Percentiles rank a stretch among this genome's conserved stretches.
These are phyloP conservation scores for Torulaspora delbrueckii DNA, from an alignment of 805 yeast genomes.

Conservation along the genomic window DNA sequence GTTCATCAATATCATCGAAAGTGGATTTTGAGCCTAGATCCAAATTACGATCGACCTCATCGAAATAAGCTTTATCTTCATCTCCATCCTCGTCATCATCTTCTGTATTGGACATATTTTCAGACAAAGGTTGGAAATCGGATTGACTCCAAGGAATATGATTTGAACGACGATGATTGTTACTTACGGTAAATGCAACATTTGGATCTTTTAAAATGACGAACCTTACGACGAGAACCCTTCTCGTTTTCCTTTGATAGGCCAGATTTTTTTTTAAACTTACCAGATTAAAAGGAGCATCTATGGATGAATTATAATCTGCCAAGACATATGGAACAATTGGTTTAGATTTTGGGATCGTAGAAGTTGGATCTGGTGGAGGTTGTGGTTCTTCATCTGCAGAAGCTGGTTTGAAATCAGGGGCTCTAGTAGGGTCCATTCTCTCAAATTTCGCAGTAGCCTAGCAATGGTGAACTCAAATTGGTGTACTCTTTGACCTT, in stretches of 20 bases:
- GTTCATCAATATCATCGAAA: slow-evolving; percentile 9
- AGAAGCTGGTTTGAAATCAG: slow-evolving; percentile 83
- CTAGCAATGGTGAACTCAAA: no score
- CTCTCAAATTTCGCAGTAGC: not conserved
- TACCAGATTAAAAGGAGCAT: slow-evolving; percentile 49
- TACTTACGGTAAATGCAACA: slow-evolving; percentile 9
- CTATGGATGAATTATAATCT: slow-evolving; percentile 63
- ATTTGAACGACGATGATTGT: slow-evolving; percentile 8
- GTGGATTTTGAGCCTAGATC: slow-evolving; percentile 8
- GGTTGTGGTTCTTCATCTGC: slow-evolving; percentile 57
- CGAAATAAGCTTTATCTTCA: slow-evolving; percentile 9
- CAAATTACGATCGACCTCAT: slow-evolving; percentile 9
- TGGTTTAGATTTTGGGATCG: slow-evolving; percentile 70
- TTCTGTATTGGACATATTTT: slow-evolving; percentile 43
- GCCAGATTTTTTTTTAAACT: slow-evolving; percentile 4
- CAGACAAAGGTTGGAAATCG: slow-evolving; percentile 53
- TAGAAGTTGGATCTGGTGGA: slow-evolving; percentile 57
- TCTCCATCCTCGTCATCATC: slow-evolving; percentile 33
- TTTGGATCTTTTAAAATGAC: slow-evolving; percentile 4
- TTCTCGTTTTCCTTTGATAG: not conserved
- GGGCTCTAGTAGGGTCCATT: slow-evolving; percentile 96
- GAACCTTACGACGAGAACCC: not conserved
- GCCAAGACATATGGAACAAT: slow-evolving; percentile 76
- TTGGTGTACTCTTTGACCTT: no score
- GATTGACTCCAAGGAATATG: slow-evolving; percentile 53